These are phyloP conservation scores for Blastocladiella britannica DNA, from an alignment of 192 early-diverging fungal genomes.

Conservation along the genomic window DNA sequence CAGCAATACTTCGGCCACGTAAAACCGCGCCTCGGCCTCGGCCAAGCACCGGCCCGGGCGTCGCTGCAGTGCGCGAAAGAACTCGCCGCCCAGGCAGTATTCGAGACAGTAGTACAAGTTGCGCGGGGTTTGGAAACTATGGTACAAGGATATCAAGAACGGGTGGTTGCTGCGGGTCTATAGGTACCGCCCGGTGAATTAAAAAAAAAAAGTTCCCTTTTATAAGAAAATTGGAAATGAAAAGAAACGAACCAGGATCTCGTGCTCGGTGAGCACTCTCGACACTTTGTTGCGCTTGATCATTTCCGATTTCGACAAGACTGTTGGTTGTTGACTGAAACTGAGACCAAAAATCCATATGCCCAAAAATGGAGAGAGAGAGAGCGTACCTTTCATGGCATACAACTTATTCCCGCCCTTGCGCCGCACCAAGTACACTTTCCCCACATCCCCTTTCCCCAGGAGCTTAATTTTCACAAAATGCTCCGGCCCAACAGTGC, in stretches of 20 bases:
- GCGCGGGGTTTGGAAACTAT: constrained; percentile 69
- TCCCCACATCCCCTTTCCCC: constrained; percentile 94
- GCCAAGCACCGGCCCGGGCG: constrained; percentile 68
- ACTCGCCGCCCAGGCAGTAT: constrained; percentile 75
- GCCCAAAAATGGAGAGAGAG: too few relatives aligned
- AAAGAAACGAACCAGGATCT: constrained; percentile 39
- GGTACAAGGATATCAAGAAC: constrained; percentile 78
- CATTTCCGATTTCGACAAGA: constrained; percentile 88
- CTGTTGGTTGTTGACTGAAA: constrained; percentile 3
- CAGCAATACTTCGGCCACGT: constrained; percentile 87
- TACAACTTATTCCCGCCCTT: constrained; percentile 61
- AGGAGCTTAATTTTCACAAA: constrained; percentile 76
- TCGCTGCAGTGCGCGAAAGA: constrained; percentile 70
- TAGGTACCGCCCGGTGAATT: too few relatives aligned
- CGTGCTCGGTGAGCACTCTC: constrained; percentile 89
- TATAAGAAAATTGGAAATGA: background rate
- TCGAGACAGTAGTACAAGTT: constrained; percentile 78
- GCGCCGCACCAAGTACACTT: constrained; percentile 80
- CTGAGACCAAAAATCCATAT: background rate
- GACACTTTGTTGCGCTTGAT: constrained; percentile 96
- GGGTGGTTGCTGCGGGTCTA: constrained; percentile 62
- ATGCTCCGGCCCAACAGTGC: constrained; percentile 56
- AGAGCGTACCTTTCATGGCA: constrained; percentile 74
- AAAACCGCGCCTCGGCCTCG: constrained; percentile 85
- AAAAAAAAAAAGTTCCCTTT: background rate